These are phyloP conservation scores for Orbilia brochopaga DNA, from an alignment of 2,329 filamentous ascomycete species.

Conservation along the genomic window DNA sequence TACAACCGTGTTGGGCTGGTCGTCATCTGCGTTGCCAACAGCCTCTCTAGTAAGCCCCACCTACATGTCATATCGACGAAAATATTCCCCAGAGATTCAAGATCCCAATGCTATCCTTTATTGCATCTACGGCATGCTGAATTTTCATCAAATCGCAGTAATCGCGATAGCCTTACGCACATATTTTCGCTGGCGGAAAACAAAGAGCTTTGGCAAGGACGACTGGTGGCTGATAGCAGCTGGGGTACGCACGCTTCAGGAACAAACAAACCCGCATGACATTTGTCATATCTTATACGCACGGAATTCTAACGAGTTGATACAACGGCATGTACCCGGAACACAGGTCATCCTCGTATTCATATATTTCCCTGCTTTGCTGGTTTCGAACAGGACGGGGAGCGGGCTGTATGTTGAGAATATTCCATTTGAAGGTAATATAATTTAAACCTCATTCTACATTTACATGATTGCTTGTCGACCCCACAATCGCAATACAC, in stretches of 20 bases:
- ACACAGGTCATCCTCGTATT: conserved; percentile 33
- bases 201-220: conserved; percentile 54
- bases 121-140: background rate
- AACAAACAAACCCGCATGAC: too few relatives aligned
- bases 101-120: background rate
- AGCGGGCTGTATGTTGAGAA: conserved; percentile 46
- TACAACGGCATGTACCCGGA: background rate
- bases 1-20: conserved; percentile 54
- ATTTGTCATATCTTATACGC: too few relatives aligned
- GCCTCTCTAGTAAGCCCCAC: conserved; percentile 51
- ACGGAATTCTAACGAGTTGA: too few relatives aligned
- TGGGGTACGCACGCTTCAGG: conserved; percentile 51
- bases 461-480: too few relatives aligned
- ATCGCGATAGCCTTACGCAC: conserved; percentile 53
- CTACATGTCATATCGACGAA: too few relatives aligned
- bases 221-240: conserved; percentile 55
- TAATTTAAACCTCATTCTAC: background rate
- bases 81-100: too few relatives aligned
- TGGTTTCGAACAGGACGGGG: conserved; percentile 48
- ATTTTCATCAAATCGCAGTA: conserved; percentile 44
- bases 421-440: conserved; percentile 47
- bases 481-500: too few relatives aligned
- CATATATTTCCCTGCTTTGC: conserved; percentile 48
- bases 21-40: conserved; percentile 54
- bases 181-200: conserved; percentile 54